phyloP scores from a whole-genome alignment of 2,329 filamentous ascomycete species.

The Epicoccum sorghinum region DNA sequence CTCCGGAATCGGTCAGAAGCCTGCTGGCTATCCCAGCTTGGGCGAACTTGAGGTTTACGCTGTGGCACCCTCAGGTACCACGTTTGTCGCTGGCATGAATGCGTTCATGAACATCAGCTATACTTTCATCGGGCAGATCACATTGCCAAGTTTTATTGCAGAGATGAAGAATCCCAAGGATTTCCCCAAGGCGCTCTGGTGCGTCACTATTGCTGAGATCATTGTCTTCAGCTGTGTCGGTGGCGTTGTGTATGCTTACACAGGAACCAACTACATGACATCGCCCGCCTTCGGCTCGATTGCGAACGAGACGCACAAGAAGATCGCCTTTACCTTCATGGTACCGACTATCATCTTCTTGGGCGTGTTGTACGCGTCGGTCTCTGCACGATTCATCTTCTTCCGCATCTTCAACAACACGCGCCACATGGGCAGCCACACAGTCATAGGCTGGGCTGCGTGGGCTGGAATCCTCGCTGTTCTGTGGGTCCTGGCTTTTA shows the following conservation, averaged over 20 bases:
- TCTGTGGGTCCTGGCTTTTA: conserved; percentile 87
- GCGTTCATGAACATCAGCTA: conserved; percentile 96
- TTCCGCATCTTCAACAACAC: conserved; percentile 85
- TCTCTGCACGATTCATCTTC: conserved; percentile 89
- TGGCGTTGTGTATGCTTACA: conserved; percentile 81
- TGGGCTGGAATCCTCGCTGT: conserved; percentile 77
- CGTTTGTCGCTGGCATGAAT: conserved; percentile 81
- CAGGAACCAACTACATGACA: conserved; percentile 87
- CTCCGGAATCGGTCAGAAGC: conserved; percentile 75
- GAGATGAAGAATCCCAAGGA: conserved; percentile 85
- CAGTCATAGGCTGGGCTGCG: conserved; percentile 76
- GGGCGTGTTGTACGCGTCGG: conserved; percentile 87
- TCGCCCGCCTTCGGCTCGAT: conserved; percentile 87
- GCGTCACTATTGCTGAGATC: conserved; percentile 85
- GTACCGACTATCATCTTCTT: conserved; percentile 92
- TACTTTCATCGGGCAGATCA: conserved; percentile 95
- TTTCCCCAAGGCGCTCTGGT: conserved; percentile 92
- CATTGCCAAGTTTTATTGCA: conserved; percentile 90
- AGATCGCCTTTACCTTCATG: conserved; percentile 93
- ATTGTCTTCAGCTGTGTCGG: conserved; percentile 86
- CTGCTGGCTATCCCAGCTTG: conserved; percentile 63
- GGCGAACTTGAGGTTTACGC: conserved; percentile 73
- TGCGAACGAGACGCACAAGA: conserved; percentile 76
- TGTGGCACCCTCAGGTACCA: conserved; percentile 71
- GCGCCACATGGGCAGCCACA: conserved; percentile 80